Base-by-base conservation (phyloP, 108 stramenopile genomes). In the Cyclostephanos invisitatus region DNA sequence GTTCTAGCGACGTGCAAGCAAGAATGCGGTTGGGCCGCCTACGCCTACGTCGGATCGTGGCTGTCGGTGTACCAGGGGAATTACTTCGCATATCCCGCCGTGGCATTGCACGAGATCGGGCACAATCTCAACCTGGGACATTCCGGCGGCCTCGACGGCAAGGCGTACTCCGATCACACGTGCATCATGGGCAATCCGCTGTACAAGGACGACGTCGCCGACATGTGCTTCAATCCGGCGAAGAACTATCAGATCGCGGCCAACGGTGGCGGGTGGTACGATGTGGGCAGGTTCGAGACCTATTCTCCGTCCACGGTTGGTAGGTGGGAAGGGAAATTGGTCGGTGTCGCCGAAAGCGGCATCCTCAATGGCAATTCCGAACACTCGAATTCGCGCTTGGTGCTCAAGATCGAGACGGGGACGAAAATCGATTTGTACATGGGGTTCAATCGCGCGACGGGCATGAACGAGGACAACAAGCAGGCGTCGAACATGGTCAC, bases 41-140 rank as follows among this genome's bases (percentile, higher is more conserved):
- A 82, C 68, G 81, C 77, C n/a, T 78, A 78, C 51, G 67, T 82
- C 47, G 78, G 78, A 28, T 36, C 40, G 4, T 82, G 77, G 77
- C 20, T 68, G 11, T 55, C 51, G 17, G 67, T 81, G 5, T 81
- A 66, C 25, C 53, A 74, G 24, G 28, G 15, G 9, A 25, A 59
- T 12, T 74, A 71, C 38, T 81, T 67, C 51, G 55, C 38, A 7
- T 59, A 49, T 28, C 69, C 74, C 2, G 80, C 68, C 1, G 80
- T 81, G 47, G 48, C 51, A 20, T 1, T 81, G 36, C 80, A 81
- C 44, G 80, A 81, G 57, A 68, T 81, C 32, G 73, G 62, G 46
- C 68, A 64, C 20, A 67, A 64, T 50, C 14, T 62, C n/a, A 54
- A 51, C 54, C 32, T 62, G 5, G 62, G 61, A 15, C 62, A 51